Base-by-base conservation (phyloP, 169 alveolate species). In the Cryptosporidium meleagridis region DNA sequence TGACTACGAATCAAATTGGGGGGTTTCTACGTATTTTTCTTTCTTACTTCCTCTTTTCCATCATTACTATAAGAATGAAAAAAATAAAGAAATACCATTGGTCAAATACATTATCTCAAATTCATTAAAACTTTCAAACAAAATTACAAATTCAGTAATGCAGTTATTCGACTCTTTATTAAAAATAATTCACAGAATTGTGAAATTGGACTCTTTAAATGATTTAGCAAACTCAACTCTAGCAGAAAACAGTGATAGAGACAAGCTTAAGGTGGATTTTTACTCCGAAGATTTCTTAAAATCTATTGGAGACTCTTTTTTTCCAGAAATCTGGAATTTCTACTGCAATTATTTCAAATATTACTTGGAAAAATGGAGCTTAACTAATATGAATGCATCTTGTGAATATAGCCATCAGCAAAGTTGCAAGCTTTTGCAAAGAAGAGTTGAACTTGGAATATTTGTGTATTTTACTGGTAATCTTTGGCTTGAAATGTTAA, bases 1-100 rank as follows among this genome's bases (percentile, higher is more conserved):
- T 80, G 89, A 80, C 2, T 44, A 80, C 2, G 62, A 65, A 16
- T 37, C 59, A n/a, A 80, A 80, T 48, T 80, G 89, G 80, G 89
- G 59, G 3, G 48, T 44, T 18, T 41, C 89, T 16, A 62, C 89
- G 8, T 80, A 80, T 31, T 59, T 59, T n/a, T 41, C 89, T 35
- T 80, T 80, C 62, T 26, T 59, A 68, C 75, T 80, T 41, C 89
- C 89, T 9, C 48, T 80, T n/a, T 59, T 16, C 29, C 80, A 80
- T 41, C 62, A 61, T 48, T 62, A 41, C 18, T 80, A 29, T 33
- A 62, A 12, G 58, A 23, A 41, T 31, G 45, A 59, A 14, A 65
- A 80, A 41, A 53, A 44, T 2, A 80, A 80, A 44, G 80, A 80
- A 62, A 10, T 65, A 31, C 62, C 68, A 41, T 53, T 80, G 9